Conservation (phyloP, 2,329 filamentous ascomycete species). For the Diaporthe helianthi region DNA sequence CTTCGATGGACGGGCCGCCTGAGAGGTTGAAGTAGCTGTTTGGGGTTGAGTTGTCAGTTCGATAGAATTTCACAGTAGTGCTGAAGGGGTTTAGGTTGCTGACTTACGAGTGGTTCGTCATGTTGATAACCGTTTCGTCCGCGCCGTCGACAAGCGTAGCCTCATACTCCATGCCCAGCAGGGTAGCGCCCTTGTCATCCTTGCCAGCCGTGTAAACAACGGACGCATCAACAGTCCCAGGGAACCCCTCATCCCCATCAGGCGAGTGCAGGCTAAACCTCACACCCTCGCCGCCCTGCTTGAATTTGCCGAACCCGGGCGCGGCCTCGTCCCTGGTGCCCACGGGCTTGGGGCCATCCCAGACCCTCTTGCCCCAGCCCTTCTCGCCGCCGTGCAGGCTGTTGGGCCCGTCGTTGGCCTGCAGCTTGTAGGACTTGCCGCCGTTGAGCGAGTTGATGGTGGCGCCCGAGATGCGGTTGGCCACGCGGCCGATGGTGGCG, state of each 20-base stretch:
- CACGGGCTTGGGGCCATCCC: conserved; percentile 72
- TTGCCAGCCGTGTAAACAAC: conserved; percentile 81
- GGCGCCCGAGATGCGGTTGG: conserved; percentile 81
- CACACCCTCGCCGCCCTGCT: conserved; percentile 69
- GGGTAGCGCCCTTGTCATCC: conserved; percentile 63
- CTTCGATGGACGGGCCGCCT: conserved; percentile 59
- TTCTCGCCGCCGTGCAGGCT: conserved; percentile 73
- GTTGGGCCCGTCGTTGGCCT: conserved; percentile 80
- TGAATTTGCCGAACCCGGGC: conserved; percentile 42
- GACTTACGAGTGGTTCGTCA: conserved; percentile 91
- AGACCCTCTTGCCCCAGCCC: conserved; percentile 84
- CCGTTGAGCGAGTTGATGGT: conserved; percentile 76
- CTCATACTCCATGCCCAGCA: conserved; percentile 89
- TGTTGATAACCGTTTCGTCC: conserved; percentile 89
- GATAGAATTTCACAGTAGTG: no score
- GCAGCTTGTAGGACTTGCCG: conserved; percentile 70
- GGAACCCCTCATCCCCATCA: conserved; percentile 89
- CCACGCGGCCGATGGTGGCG: conserved; percentile 85
- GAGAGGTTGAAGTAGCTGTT: conserved; percentile 70
- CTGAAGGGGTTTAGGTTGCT: no score
- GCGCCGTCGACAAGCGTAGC: conserved; percentile 79
- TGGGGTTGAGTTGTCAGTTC: neutral
- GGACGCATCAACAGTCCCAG: conserved; percentile 79
- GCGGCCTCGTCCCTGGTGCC: conserved; percentile 51
- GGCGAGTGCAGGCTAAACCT: conserved; percentile 71